phyloP scores from a whole-genome alignment of 2,329 filamentous ascomycete genomes.

The Aschersonia sp. region DNA sequence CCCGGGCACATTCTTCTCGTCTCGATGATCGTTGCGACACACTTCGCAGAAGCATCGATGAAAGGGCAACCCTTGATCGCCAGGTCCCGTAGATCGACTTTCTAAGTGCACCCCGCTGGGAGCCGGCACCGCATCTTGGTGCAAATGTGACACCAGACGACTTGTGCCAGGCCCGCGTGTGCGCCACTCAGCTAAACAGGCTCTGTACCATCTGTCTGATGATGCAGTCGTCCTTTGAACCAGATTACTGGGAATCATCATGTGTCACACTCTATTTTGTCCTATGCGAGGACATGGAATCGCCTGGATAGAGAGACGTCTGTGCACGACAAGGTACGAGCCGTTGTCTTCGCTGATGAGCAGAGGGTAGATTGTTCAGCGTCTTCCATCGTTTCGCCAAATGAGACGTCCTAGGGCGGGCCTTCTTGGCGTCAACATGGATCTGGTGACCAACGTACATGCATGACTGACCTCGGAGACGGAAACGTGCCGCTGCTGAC shows the following conservation, averaged over 20 bases:
- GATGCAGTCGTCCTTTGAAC: neutral
- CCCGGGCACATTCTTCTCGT: too few species aligned
- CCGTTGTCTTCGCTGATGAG: neutral
- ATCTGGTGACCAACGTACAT: constrained; percentile 2
- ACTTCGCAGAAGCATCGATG: too few species aligned
- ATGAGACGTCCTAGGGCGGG: constrained; percentile 3
- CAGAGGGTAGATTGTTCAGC: neutral
- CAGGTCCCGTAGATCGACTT: constrained; percentile 1
- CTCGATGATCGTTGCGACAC: too few species aligned
- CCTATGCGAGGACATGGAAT: neutral
- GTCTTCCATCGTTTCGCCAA: constrained; percentile 3
- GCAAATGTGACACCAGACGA: constrained; percentile 1
- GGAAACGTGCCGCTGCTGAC: too few species aligned
- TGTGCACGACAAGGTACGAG: neutral
- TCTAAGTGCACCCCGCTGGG: constrained; percentile 1
- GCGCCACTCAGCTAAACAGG: neutral
- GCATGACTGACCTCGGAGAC: constrained; percentile 2
- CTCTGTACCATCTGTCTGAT: neutral
- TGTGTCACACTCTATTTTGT: neutral
- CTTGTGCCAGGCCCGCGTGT: neutral
- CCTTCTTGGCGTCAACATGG: neutral
- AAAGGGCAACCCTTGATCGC: neutral
- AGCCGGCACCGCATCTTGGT: constrained; percentile 4
- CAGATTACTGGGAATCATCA: neutral
- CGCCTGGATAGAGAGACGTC: neutral